Conservation (phyloP, 805 yeast species). For the Barnettozyma sp. region DNA sequence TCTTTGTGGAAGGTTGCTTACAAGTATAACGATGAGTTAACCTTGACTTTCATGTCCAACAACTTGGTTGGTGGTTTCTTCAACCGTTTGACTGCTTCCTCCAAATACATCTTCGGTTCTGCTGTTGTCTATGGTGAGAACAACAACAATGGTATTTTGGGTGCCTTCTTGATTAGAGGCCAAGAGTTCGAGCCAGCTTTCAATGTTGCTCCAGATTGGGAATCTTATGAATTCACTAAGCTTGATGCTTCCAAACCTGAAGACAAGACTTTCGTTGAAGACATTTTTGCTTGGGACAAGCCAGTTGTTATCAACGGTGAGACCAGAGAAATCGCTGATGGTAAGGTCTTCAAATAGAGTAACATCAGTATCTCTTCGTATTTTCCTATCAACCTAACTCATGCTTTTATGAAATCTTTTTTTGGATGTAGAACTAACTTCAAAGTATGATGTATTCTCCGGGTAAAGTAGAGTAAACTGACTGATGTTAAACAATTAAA, state of each 20-base stretch:
- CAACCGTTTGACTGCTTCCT: constrained; percentile 86
- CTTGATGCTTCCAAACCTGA: constrained; percentile 73
- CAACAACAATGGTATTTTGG: constrained; percentile 96
- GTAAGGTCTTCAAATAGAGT: constrained; percentile 88
- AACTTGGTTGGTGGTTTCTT: constrained; percentile 97
- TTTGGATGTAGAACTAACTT: background rate
- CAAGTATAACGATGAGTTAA: constrained; percentile 97
- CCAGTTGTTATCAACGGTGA: constrained; percentile 79
- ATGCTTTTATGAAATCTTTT: constrained; percentile 6
- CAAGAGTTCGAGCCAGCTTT: constrained; percentile 87
- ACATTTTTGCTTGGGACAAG: constrained; percentile 98
- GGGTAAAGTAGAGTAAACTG: too few relatives aligned
- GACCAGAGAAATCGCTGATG: constrained; percentile 86
- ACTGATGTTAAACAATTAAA: too few relatives aligned
- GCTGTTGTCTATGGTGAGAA: constrained; percentile 96
- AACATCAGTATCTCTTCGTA: constrained; percentile 1
- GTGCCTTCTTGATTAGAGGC: constrained; percentile 94
- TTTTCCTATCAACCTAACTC: constrained; percentile 1
- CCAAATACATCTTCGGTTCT: constrained; percentile 91
- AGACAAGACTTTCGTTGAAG: constrained; percentile 73
- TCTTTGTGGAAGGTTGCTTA: constrained; percentile 91
- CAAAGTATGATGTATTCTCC: too few relatives aligned
- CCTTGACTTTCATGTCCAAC: constrained; percentile 96
- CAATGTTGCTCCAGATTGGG: constrained; percentile 99
- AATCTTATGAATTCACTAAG: constrained; percentile 79